Evolutionary conservation across 2,329 filamentous ascomycete species (phyloP).

Genomic region (Emergomyces africanus): DNA sequence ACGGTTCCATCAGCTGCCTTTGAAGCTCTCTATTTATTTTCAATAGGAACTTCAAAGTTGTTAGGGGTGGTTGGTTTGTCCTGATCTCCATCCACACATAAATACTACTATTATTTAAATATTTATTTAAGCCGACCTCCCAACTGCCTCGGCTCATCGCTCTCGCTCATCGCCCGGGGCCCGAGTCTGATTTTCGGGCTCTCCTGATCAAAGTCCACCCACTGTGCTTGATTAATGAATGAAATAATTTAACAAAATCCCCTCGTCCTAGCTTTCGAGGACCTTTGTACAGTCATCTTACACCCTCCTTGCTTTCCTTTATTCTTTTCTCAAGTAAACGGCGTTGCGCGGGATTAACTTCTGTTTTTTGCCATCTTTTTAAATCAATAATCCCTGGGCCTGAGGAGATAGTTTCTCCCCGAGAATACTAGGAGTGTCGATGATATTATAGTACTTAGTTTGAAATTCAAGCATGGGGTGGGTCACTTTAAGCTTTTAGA

Average conservation of each 20-base stretch:
- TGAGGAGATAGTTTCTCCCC: no score
- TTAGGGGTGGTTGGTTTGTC: no score
- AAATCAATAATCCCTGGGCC: neutral
- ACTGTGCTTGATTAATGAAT: neutral
- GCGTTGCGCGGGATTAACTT: neutral
- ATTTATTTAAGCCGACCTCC: neutral
- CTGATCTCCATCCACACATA: no score
- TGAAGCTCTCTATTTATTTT: neutral
- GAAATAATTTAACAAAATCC: neutral
- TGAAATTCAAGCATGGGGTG: neutral
- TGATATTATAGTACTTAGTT: no score
- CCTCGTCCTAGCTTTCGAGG: neutral
- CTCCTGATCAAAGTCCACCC: neutral
- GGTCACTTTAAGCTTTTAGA: neutral
- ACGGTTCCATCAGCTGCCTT: neutral
- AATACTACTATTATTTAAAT: no score
- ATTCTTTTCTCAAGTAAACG: neutral
- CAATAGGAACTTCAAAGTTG: no score
- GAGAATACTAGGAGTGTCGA: no score
- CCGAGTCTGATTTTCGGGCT: conserved; percentile 1
- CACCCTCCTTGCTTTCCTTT: neutral
- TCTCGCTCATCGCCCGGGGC: neutral
- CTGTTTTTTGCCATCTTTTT: neutral
- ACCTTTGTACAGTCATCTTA: neutral
- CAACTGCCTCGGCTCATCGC: neutral